Evolutionary conservation across 495 filamentous ascomycete genomes (phyloP).

Genomic region (Ramalina intermedia): DNA sequence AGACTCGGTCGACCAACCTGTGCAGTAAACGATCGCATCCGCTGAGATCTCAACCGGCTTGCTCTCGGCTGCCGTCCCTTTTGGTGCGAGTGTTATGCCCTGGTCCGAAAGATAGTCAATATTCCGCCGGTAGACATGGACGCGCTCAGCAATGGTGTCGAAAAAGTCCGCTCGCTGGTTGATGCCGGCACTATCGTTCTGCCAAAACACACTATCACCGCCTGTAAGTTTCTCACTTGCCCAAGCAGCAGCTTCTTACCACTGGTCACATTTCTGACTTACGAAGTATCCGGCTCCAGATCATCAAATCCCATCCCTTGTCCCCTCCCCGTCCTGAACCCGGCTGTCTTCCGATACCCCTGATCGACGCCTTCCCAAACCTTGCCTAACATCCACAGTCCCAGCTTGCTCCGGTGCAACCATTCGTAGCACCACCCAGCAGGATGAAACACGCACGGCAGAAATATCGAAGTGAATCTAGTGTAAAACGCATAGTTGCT

Average conservation of each 20-base stretch:
- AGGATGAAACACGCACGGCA: constrained; percentile 11
- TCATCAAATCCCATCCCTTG: constrained; percentile 10
- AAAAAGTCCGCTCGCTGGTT: constrained; percentile 25
- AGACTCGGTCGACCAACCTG: background rate
- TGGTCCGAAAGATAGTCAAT: constrained; percentile 9
- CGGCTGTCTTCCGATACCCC: constrained; percentile 1
- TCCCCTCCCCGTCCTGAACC: constrained; percentile 6
- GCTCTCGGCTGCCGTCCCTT: background rate
- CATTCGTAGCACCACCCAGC: constrained; percentile 19
- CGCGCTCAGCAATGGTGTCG: constrained; percentile 23
- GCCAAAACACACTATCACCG: constrained; percentile 22
- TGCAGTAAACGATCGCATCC: background rate
- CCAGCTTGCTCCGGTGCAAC: constrained; percentile 17
- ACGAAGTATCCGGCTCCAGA: constrained; percentile 11
- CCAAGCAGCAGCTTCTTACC: background rate
- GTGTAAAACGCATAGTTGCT: constrained; percentile 3
- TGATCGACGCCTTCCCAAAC: constrained; percentile 16
- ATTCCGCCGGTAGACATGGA: constrained; percentile 22
- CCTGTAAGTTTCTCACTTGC: no score
- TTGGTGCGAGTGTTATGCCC: background rate
- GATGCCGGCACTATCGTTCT: constrained; percentile 23
- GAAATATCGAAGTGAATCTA: constrained; percentile 3
- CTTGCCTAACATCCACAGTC: constrained; percentile 13
- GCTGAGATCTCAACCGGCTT: background rate
- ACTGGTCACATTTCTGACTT: background rate